phyloP scores from a whole-genome alignment of 1,284 basidiomycete genomes.

The Ganoderma sp. region DNA sequence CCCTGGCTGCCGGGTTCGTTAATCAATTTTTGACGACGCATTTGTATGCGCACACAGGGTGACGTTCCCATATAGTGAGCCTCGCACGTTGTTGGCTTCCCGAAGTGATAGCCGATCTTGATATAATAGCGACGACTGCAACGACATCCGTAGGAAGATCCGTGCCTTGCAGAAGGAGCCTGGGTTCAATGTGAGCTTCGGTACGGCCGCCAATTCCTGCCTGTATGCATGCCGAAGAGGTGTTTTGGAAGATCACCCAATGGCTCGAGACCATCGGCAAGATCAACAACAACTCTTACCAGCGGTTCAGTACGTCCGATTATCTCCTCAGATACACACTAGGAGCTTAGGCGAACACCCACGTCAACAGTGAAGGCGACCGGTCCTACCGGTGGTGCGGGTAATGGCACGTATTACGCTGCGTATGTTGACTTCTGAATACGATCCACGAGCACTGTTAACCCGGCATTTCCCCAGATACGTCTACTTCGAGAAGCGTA shows the following conservation, averaged over 20 bases:
- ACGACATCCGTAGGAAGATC: slow-evolving; percentile 55
- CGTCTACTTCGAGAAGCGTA: slow-evolving; percentile 56
- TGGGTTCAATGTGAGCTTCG: slow-evolving; percentile 47
- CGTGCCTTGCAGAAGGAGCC: slow-evolving; percentile 48
- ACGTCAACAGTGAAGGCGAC: slow-evolving; percentile 47
- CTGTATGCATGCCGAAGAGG: neutral
- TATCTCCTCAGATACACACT: neutral
- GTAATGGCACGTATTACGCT: slow-evolving; percentile 51
- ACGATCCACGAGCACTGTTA: slow-evolving; percentile 5
- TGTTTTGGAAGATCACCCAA: slow-evolving; percentile 42
- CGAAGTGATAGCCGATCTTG: neutral
- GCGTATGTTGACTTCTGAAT: slow-evolving; percentile 45
- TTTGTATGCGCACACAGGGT: slow-evolving; percentile 28
- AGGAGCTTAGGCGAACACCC: neutral
- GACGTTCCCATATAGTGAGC: slow-evolving; percentile 42
- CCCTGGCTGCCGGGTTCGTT: neutral
- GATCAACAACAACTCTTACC: slow-evolving; percentile 54
- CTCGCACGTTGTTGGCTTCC: neutral
- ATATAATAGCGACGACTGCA: slow-evolving; percentile 50
- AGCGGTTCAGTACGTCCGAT: slow-evolving; percentile 50
- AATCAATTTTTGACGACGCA: slow-evolving; percentile 1
- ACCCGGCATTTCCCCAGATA: slow-evolving; percentile 40
- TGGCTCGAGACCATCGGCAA: slow-evolving; percentile 55
- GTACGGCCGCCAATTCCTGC: no score
- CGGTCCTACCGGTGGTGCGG: slow-evolving; percentile 47